These are phyloP conservation scores for Colletotrichum camelliae DNA, from an alignment of 2,329 filamentous ascomycete species.

Conservation along the genomic window DNA sequence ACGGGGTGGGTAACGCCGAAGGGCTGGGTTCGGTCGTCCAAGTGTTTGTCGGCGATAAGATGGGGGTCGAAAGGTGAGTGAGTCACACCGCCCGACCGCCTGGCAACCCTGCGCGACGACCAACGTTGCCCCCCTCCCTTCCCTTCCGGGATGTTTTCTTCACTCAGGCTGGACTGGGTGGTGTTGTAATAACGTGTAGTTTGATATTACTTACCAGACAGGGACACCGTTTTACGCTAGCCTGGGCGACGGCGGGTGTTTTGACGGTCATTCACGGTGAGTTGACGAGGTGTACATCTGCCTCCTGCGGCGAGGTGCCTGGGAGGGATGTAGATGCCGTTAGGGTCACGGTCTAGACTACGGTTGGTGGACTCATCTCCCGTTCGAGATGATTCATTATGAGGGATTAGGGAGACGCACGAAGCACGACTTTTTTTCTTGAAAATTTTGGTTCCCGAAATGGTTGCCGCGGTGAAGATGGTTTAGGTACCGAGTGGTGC, in stretches of 20 bases:
- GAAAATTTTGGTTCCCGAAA: neutral
- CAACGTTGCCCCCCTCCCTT: neutral
- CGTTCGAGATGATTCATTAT: neutral
- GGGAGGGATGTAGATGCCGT: neutral
- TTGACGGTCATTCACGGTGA: neutral
- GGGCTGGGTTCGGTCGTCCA: neutral
- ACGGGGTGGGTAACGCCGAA: neutral
- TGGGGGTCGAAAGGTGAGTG: neutral
- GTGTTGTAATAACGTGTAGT: neutral
- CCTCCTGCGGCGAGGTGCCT: neutral
- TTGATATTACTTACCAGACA: neutral
- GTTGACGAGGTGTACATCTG: neutral
- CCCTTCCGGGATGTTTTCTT: neutral
- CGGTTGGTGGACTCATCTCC: neutral
- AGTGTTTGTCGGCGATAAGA: constrained; percentile 11
- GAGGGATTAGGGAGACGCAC: neutral
- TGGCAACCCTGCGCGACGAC: neutral
- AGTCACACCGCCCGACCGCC: constrained; percentile 12
- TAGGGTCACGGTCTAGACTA: neutral
- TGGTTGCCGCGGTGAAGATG: neutral
- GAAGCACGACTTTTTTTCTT: neutral
- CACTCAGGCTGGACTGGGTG: neutral
- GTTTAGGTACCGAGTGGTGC: neutral
- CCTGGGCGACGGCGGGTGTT: neutral
- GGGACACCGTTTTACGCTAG: neutral